These are phyloP conservation scores for Ganoderma lucidum DNA, from an alignment of 1,284 basidiomycete species.

Conservation along the genomic window DNA sequence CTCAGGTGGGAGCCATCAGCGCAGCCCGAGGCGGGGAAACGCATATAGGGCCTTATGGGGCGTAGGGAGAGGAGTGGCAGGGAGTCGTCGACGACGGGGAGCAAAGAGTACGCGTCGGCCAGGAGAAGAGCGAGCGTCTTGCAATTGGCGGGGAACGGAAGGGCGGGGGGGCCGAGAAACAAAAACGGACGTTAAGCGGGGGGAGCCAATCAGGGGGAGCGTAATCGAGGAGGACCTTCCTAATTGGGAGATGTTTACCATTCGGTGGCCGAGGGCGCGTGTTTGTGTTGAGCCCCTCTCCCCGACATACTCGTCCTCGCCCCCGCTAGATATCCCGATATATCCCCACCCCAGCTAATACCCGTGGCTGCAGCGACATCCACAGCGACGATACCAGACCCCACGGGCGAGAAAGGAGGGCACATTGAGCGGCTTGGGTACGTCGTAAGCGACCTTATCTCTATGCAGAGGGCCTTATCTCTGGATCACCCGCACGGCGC, in stretches of 20 bases:
- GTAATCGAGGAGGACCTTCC: slow-evolving; percentile 25
- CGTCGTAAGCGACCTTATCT: too few relatives aligned
- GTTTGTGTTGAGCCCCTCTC: slow-evolving; percentile 17
- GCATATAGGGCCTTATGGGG: neutral
- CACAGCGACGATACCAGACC: neutral
- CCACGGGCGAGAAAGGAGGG: too few relatives aligned
- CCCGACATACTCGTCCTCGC: slow-evolving; percentile 9
- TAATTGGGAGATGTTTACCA: slow-evolving; percentile 30
- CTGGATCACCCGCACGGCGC: too few relatives aligned
- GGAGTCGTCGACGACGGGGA: neutral
- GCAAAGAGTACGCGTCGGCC: neutral
- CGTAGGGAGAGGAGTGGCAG: too few relatives aligned
- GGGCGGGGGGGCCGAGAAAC: neutral
- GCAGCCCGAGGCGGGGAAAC: neutral
- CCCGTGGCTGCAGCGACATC: neutral
- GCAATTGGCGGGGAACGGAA: neutral
- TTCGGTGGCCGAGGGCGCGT: slow-evolving; percentile 22
- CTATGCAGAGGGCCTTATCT: too few relatives aligned
- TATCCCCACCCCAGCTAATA: neutral
- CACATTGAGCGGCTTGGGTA: too few relatives aligned
- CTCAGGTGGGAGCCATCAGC: neutral
- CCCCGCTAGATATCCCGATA: slow-evolving; percentile 4
- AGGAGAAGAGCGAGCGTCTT: neutral
- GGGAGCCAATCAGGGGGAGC: slow-evolving; percentile 29
- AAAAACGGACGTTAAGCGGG: slow-evolving; percentile 15